These are phyloP conservation scores for Ceratocystis albifundus DNA, from an alignment of 2,329 filamentous ascomycete species.

Conservation along the genomic window DNA sequence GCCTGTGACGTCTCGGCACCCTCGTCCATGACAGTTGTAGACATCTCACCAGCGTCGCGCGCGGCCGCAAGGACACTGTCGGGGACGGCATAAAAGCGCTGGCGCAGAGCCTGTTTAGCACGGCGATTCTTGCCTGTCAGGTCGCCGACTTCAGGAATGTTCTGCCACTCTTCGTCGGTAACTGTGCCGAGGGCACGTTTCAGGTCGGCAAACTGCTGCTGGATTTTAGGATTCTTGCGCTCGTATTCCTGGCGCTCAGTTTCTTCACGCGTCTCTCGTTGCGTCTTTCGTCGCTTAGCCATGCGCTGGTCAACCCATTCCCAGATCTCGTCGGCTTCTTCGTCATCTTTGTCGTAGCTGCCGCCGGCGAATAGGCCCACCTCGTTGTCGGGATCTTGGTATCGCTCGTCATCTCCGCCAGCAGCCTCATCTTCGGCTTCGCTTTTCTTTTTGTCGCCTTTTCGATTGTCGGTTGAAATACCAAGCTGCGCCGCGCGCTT, in stretches of 20 bases:
- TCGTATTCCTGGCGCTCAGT: conserved; percentile 92
- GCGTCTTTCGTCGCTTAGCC: conserved; percentile 73
- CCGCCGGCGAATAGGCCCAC: conserved; percentile 90
- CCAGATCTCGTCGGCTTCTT: conserved; percentile 94
- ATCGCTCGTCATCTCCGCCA: conserved; percentile 59
- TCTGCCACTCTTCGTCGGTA: conserved; percentile 93
- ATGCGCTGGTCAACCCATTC: conserved; percentile 94
- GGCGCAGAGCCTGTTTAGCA: conserved; percentile 67
- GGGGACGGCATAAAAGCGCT: conserved; percentile 89
- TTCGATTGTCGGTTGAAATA: conserved; percentile 53
- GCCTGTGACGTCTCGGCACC: conserved; percentile 28
- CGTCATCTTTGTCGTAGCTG: conserved; percentile 93
- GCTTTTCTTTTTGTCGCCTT: conserved; percentile 57
- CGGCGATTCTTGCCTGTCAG: conserved; percentile 88
- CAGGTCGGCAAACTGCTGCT: conserved; percentile 91
- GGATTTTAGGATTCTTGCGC: conserved; percentile 93
- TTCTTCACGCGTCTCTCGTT: conserved; percentile 91
- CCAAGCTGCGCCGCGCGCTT: conserved; percentile 84
- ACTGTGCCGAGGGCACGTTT: conserved; percentile 82
- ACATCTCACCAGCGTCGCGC: conserved; percentile 66
- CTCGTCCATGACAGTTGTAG: conserved; percentile 80
- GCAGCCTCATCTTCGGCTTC: conserved; percentile 38
- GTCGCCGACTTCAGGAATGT: conserved; percentile 88
- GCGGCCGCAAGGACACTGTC: conserved; percentile 89
- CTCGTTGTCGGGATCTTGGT: conserved; percentile 94